Percentiles rank a stretch among this genome's conserved stretches.
These are phyloP conservation scores for Colletotrichum filicis DNA, from an alignment of 2,329 filamentous ascomycete genomes.

Conservation along the genomic window DNA sequence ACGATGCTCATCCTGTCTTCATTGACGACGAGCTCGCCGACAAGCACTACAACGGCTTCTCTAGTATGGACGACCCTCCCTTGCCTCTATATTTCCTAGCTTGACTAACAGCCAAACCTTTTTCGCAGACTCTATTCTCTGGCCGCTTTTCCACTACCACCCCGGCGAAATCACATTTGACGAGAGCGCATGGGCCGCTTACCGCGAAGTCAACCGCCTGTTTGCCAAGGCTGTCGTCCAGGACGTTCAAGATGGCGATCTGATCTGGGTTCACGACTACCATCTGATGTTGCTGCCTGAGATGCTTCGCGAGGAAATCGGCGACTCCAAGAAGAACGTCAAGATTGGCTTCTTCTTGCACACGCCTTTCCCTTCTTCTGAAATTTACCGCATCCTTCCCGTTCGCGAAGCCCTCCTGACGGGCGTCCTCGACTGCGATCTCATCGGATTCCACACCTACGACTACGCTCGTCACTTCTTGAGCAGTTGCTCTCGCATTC, in stretches of 20 bases:
- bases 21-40: slow-evolving; percentile 94
- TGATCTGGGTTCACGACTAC: slow-evolving; percentile 99
- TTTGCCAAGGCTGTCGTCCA: slow-evolving; percentile 90
- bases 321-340: slow-evolving; percentile 84
- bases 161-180: slow-evolving; percentile 98
- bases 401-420: slow-evolving; percentile 89
- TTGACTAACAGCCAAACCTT: slow-evolving; percentile 2
- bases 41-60: slow-evolving; percentile 97
- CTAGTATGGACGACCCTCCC: slow-evolving; percentile 70
- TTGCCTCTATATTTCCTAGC: slow-evolving; percentile 8
- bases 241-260: slow-evolving; percentile 90
- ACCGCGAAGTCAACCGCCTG: slow-evolving; percentile 90
- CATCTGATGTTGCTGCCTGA: slow-evolving; percentile 96
- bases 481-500: slow-evolving; percentile 93
- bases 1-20: slow-evolving; percentile 91
- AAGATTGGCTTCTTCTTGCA: slow-evolving; percentile 99
- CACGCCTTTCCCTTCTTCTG: slow-evolving; percentile 95
- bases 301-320: slow-evolving; percentile 93
- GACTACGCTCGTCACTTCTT: slow-evolving; percentile 99
- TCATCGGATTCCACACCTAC: slow-evolving; percentile 98
- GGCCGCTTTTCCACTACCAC: slow-evolving; percentile 99
- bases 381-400: slow-evolving; percentile 95
- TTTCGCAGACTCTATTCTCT: slow-evolving; percentile 86
- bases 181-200: slow-evolving; percentile 92
- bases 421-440: slow-evolving; percentile 90